phyloP scores from a whole-genome alignment of 352 stramenopile species.

The Pythium aristosporum region DNA sequence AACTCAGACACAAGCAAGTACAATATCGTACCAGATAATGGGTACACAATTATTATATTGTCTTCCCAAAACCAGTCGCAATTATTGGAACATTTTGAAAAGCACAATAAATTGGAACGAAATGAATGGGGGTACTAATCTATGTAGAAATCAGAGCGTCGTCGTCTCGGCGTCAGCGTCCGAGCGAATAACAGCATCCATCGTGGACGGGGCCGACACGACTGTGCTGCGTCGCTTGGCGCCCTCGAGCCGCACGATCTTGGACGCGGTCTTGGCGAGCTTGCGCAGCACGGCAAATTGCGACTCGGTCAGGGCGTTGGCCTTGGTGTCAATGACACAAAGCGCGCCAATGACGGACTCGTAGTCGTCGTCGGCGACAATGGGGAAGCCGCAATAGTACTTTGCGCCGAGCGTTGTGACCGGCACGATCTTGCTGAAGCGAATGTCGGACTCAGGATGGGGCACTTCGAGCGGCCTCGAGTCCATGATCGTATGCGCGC shows the following conservation, averaged over 20 bases:
- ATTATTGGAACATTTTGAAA: background rate
- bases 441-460: constrained; percentile 53
- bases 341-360: constrained; percentile 46
- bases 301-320: constrained; percentile 7
- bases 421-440: constrained; percentile 32
- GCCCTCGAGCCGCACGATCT: constrained; percentile 34
- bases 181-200: background rate
- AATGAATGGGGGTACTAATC: no score
- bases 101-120: background rate
- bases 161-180: background rate
- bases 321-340: constrained; percentile 30
- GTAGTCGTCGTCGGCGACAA: constrained; percentile 17
- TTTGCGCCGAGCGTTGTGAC: constrained; percentile 34
- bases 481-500: constrained; percentile 55
- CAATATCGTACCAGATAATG: background rate
- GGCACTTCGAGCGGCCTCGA: constrained; percentile 46
- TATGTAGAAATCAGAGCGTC: background rate
- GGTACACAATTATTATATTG: background rate
- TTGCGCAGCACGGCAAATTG: constrained; percentile 18
- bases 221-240: constrained; percentile 3
- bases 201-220: background rate
- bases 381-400: constrained; percentile 71
- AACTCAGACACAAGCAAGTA: background rate
- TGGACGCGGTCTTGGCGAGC: constrained; percentile 42
- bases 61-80: background rate